Evolutionary conservation across 768 basidiomycete genomes (phyloP), one percentile per base, ranked within the genome.

Genomic region (Phlebiopsis flavidoalba): DNA sequence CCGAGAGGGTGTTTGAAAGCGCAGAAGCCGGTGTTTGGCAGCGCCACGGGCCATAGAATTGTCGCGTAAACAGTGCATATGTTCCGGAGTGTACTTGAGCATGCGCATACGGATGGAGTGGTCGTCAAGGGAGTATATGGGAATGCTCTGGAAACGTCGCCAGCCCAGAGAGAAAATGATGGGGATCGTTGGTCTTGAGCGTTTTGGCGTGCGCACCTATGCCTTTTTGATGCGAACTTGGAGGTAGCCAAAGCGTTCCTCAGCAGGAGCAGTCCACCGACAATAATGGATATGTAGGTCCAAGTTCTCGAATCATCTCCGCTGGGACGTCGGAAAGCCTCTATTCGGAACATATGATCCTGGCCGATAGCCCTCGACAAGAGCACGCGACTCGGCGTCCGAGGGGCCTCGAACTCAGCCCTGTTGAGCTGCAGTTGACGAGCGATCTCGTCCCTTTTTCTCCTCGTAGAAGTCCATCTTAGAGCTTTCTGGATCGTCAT

Each of bases 31-130:
- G 96, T 31, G 6, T 31, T 31, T 31, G 26, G 26, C 26, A 31
- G 26, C 26, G 26, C 26, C 26, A 31, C 26, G 26, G 26, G 26
- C 26, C 0, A 94, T 96, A 69, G 95, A 99, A 74, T 98, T 97
- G 2, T 95, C 97, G 2, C 95, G 96, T 69, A 89, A 96, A 69
- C 97, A 99, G 71, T 99, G 97, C 97, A 96, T 98, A 70, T 99
- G 97, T 75, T 99, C 97, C 0, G 97, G 97, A 0, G 97, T 98
- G 72, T 99, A 99, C 76, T 99, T 99, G 76, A 99, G 89, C 89
- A 98, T 91, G 37, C 97, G 93, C 88, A 98, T 97, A 17, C 97
- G 91, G 66, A 98, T 96, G 10, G 91, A 93, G 70, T 97, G 95
- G 74, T 99, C 97, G 71, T 99, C 97, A 21, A 99, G 78, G 19